Evolutionary conservation across 208 protist species (phyloP).

Genomic region (Crithidia fasciculata): DNA sequence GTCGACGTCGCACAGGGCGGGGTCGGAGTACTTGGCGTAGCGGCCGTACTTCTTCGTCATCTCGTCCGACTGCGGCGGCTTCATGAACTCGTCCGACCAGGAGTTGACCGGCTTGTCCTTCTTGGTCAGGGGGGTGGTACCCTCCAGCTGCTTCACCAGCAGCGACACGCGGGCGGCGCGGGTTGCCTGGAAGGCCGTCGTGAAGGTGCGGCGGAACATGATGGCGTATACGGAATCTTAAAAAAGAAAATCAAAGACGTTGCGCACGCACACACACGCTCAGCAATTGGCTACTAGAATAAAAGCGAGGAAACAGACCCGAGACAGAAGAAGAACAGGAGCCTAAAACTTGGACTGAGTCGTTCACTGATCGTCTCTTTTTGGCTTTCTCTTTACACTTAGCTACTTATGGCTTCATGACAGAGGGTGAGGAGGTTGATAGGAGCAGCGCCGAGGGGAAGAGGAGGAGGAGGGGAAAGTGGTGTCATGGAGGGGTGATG

Average conservation of each 20-base stretch:
- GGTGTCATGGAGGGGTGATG: not conserved
- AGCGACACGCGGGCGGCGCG: constrained; percentile 67
- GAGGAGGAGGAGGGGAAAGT: not conserved
- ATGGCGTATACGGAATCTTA: not conserved
- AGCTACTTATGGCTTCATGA: constrained; percentile 6
- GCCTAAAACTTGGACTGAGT: not conserved
- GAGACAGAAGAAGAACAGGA: not conserved
- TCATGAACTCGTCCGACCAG: constrained; percentile 88
- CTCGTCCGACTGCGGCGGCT: constrained; percentile 72
- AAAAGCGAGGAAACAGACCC: not conserved
- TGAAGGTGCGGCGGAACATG: constrained; percentile 79
- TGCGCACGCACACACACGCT: constrained; percentile 4
- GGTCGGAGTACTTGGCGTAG: constrained; percentile 89
- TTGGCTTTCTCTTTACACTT: constrained; percentile 1
- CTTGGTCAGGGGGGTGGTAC: constrained; percentile 76
- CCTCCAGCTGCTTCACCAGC: constrained; percentile 86
- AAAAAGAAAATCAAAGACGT: too few species aligned
- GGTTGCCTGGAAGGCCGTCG: constrained; percentile 68
- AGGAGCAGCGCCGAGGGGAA: not conserved
- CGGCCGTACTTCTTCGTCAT: constrained; percentile 83
- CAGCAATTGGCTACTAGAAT: not conserved
- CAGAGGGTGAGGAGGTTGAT: not conserved
- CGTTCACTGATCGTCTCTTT: not conserved
- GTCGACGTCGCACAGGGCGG: constrained; percentile 79
- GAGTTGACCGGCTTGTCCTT: constrained; percentile 86